These are phyloP conservation scores for Vigna mungo DNA, from an alignment of 306 rosid species.

Conservation along the genomic window DNA sequence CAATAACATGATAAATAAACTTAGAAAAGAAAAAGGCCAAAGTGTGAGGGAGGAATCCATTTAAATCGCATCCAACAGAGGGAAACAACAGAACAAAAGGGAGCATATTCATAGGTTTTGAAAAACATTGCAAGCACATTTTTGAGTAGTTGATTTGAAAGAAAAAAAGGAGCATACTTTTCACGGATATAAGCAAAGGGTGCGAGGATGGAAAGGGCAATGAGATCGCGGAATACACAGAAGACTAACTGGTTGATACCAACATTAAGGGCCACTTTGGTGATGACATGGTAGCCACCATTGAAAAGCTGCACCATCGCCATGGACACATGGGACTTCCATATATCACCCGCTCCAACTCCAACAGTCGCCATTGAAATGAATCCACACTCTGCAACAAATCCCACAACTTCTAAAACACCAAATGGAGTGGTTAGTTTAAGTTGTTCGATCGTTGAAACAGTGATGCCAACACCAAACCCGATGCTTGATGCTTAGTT, in stretches of 20 bases:
- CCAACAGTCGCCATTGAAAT: conserved; percentile 55
- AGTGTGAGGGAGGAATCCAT: background rate
- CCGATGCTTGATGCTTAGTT: conserved; percentile 27
- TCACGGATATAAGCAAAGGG: conserved; percentile 80
- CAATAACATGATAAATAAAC: background rate
- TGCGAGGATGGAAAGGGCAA: conserved; percentile 75
- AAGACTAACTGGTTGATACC: conserved; percentile 87
- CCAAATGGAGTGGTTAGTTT: background rate
- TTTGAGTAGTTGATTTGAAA: background rate
- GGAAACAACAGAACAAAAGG: conserved; percentile 12
- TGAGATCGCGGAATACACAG: conserved; percentile 77
- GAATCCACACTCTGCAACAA: conserved; percentile 4
- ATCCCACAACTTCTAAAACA: background rate
- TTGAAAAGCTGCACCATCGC: conserved; percentile 73
- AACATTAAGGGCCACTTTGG: conserved; percentile 91
- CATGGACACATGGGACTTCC: conserved; percentile 83
- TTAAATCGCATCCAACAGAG: conserved; percentile 1
- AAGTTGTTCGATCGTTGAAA: background rate
- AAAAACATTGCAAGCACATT: background rate
- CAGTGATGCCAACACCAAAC: conserved; percentile 15
- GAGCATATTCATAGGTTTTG: background rate
- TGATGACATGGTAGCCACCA: conserved; percentile 92
- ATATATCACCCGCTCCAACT: conserved; percentile 51
- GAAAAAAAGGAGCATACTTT: conserved; percentile 55
- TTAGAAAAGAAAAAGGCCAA: background rate